Evolutionary conservation across 176 grass and related monocot species (phyloP).

Genomic region (Oryza glumipatula): DNA sequence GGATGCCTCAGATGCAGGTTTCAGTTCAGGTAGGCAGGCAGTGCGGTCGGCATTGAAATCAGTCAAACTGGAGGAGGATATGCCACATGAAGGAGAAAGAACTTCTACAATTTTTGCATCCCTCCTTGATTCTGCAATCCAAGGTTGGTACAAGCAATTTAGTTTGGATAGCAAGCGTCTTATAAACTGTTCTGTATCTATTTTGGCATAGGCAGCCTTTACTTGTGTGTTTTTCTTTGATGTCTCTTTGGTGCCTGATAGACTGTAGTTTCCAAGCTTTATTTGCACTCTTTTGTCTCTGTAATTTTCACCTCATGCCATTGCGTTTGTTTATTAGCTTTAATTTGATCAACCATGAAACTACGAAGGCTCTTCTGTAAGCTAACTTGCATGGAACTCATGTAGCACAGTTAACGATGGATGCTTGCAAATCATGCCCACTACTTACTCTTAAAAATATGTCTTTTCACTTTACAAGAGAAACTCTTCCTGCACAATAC

Average conservation of each 20-base stretch:
- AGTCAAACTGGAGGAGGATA: constrained; percentile 71
- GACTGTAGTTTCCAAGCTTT: not conserved
- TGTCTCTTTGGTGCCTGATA: not conserved
- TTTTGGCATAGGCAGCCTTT: not conserved
- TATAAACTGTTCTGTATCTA: not conserved
- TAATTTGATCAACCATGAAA: not conserved
- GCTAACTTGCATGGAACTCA: constrained; percentile 3
- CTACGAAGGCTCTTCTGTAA: not conserved
- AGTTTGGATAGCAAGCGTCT: not conserved
- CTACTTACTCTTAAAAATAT: not conserved
- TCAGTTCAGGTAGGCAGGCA: constrained; percentile 47
- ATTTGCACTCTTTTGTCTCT: not conserved
- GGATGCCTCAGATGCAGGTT: constrained; percentile 50
- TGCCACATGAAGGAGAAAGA: constrained; percentile 56
- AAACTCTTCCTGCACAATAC: not conserved
- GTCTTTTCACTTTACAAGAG: not conserved
- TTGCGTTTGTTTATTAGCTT: not conserved
- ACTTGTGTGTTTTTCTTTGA: not conserved
- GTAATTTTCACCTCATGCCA: not conserved
- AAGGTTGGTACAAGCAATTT: constrained; percentile 59
- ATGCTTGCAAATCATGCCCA: not conserved
- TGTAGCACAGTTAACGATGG: not conserved
- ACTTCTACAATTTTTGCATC: constrained; percentile 78
- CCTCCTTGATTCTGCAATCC: constrained; percentile 89
- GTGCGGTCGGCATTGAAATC: constrained; percentile 42